Conservation (phyloP, 2,329 filamentous ascomycete species). For the Aspergillus fumigatiaffinis region DNA sequence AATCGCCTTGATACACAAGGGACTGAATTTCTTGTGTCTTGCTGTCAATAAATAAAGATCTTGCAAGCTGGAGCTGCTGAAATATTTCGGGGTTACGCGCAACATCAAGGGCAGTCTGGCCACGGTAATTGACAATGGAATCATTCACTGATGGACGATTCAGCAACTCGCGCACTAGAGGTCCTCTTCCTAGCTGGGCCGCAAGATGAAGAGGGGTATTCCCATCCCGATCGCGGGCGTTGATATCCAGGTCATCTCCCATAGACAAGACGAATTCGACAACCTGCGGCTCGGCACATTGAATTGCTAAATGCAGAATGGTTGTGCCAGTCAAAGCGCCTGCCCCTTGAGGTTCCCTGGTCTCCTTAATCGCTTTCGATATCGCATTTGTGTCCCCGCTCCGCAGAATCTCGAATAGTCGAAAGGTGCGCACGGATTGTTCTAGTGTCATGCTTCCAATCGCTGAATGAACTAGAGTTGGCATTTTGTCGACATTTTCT, state of each 20-base stretch:
- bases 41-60: conserved; percentile 82
- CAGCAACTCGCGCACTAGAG: conserved; percentile 77
- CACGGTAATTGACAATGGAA: conserved; percentile 76
- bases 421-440: conserved; percentile 90
- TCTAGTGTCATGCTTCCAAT: conserved; percentile 61
- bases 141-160: conserved; percentile 85
- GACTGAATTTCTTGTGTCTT: conserved; percentile 82
- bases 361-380: conserved; percentile 70
- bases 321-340: conserved; percentile 64
- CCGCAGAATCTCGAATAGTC: conserved; percentile 86
- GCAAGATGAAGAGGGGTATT: conserved; percentile 92
- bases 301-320: conserved; percentile 87
- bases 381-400: conserved; percentile 89
- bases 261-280: conserved; percentile 89
- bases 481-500: conserved; percentile 30
- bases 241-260: conserved; percentile 72
- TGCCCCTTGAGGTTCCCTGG: conserved; percentile 48
- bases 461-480: conserved; percentile 29
- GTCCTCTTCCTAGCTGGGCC: conserved; percentile 72
- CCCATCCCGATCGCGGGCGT: conserved; percentile 85
- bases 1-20: conserved; percentile 67
- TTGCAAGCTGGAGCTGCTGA: conserved; percentile 84
- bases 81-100: conserved; percentile 93
- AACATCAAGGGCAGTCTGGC: conserved; percentile 80
- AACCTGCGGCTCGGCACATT: conserved; percentile 88